Evolutionary conservation across 106 monocot genomes (phyloP).

Genomic region (Dendrobium officinale): DNA sequence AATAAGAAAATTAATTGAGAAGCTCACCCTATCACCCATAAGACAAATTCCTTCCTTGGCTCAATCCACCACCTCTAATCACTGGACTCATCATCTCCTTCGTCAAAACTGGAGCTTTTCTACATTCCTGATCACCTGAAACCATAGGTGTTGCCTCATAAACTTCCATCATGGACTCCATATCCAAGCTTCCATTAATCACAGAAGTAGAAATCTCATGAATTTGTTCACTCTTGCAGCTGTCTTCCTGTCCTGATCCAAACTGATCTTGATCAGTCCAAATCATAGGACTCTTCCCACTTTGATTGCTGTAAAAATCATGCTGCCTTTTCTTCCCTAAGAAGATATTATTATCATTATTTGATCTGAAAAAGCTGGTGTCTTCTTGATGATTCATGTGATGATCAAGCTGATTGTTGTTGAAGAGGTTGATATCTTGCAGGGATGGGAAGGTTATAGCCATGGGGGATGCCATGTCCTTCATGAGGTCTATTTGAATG

Average conservation of each 20-base stretch:
- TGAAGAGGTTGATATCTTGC: slow-evolving; percentile 67
- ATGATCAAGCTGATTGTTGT: slow-evolving; percentile 22
- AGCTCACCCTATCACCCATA: slow-evolving; percentile 4
- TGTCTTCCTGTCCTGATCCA: slow-evolving; percentile 18
- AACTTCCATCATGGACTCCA: slow-evolving; percentile 14
- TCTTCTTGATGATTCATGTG: slow-evolving; percentile 27
- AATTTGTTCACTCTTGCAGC: not conserved
- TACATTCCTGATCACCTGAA: slow-evolving; percentile 10
- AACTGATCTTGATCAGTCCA: slow-evolving; percentile 37
- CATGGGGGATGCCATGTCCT: slow-evolving; percentile 38
- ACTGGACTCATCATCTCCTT: not conserved
- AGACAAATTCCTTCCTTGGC: not conserved
- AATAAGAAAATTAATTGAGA: not conserved
- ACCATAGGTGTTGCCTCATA: slow-evolving; percentile 35
- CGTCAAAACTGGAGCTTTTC: not conserved
- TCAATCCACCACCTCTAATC: not conserved
- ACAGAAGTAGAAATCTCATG: slow-evolving; percentile 19
- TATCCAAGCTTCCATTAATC: slow-evolving; percentile 20
- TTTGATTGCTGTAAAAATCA: slow-evolving; percentile 6
- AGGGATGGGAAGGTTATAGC: slow-evolving; percentile 53
- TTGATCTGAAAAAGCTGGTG: slow-evolving; percentile 19
- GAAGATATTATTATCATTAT: slow-evolving; percentile 7
- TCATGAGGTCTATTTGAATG: slow-evolving; percentile 11
- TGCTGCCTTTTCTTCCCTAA: slow-evolving; percentile 35
- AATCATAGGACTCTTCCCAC: slow-evolving; percentile 45